Percentiles rank a stretch among this genome's conserved stretches.
These are phyloP conservation scores for Trichopus zeylanicus DNA, from an alignment of 116 monocot genomes.

Conservation along the genomic window DNA sequence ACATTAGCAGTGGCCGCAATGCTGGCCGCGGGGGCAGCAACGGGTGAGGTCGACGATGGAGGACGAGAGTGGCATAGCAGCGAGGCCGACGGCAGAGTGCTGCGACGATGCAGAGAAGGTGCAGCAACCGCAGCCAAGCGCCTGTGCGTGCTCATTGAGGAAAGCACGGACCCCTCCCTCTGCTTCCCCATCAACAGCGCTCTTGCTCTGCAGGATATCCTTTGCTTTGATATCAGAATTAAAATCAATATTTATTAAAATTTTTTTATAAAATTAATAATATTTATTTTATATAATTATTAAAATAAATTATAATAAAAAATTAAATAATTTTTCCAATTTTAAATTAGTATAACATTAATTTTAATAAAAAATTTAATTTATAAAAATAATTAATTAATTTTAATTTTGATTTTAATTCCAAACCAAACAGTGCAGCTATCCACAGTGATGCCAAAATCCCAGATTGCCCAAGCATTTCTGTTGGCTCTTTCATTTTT, in stretches of 20 bases:
- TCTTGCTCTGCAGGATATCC: slow-evolving; percentile 23
- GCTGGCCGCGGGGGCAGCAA: neutral
- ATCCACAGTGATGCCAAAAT: slow-evolving; percentile 20
- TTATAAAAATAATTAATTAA: no score
- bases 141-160: slow-evolving; percentile 27
- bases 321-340: no score
- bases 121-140: slow-evolving; percentile 15
- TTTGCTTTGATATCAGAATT: no score
- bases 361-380: no score
- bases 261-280: no score
- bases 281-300: no score
- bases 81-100: slow-evolving; percentile 27
- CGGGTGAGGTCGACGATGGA: neutral
- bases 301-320: no score
- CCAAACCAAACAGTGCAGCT: no score
- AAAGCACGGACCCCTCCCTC: slow-evolving; percentile 21
- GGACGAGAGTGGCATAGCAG: slow-evolving; percentile 21
- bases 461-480: slow-evolving; percentile 20
- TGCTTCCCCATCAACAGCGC: slow-evolving; percentile 22
- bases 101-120: slow-evolving; percentile 25
- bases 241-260: no score
- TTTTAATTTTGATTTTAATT: no score
- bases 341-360: no score
- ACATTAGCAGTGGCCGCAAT: neutral
- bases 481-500: neutral